Conservation (phyloP, 176 grass and related monocot species). For the Cenchrus fungigraminus region DNA sequence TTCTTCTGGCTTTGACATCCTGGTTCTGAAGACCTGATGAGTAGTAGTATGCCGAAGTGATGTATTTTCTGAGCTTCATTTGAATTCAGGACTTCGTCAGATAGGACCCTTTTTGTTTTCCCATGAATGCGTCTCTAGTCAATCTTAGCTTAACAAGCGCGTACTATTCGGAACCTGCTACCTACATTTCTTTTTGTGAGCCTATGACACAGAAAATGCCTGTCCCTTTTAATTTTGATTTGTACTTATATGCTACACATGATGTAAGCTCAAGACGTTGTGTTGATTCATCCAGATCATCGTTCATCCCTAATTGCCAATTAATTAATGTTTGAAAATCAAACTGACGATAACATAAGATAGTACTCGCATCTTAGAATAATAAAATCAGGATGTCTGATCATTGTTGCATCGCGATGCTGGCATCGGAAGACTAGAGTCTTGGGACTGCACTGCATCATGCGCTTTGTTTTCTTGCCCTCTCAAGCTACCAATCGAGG, state of each 20-base stretch:
- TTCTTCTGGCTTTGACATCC: conserved; percentile 39
- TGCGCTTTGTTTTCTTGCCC: not conserved
- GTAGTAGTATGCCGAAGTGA: not conserved
- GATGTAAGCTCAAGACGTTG: not conserved
- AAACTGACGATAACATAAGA: not conserved
- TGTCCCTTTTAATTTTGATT: not conserved
- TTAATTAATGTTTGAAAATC: not conserved
- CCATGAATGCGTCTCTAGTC: not conserved
- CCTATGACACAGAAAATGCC: not conserved
- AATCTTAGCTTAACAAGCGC: not conserved
- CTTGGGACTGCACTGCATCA: not conserved
- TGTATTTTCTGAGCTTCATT: not conserved
- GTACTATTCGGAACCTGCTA: not conserved
- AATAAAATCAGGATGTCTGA: conserved; percentile 21
- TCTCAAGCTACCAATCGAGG: not conserved
- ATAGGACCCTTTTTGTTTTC: not conserved
- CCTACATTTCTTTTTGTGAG: not conserved
- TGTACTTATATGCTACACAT: not conserved
- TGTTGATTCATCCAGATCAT: not conserved
- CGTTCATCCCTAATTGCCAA: not conserved
- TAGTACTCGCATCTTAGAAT: not conserved
- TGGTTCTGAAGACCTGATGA: not conserved
- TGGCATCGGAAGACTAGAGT: not conserved
- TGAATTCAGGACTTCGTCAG: not conserved
- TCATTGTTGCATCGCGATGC: conserved; percentile 38